These are phyloP conservation scores for Pseudogymnoascus destructans DNA, from an alignment of 2,329 filamentous ascomycete genomes.

Conservation along the genomic window DNA sequence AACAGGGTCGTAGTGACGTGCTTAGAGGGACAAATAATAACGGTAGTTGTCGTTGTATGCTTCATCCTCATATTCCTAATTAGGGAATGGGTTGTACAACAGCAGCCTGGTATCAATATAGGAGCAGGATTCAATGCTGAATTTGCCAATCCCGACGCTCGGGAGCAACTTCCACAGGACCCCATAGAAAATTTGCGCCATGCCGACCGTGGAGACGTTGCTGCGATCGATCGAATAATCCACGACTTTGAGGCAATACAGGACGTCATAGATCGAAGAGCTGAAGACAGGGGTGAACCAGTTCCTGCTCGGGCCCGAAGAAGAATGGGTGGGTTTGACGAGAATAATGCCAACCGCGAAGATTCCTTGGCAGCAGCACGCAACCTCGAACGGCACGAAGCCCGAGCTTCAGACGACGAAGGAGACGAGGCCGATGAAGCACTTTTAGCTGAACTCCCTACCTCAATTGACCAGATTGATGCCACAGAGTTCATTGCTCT, in stretches of 20 bases:
- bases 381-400: not conserved
- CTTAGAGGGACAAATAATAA: slow-evolving; percentile 88
- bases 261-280: not conserved
- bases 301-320: slow-evolving; percentile 19
- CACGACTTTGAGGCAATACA: slow-evolving; percentile 10
- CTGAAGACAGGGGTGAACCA: slow-evolving; percentile 15
- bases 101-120: slow-evolving; percentile 86
- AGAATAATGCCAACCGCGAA: slow-evolving; percentile 12
- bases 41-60: slow-evolving; percentile 74
- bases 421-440: not conserved
- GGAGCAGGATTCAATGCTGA: slow-evolving; percentile 42
- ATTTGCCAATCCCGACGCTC: slow-evolving; percentile 36
- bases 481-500: slow-evolving; percentile 34
- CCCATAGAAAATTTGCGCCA: slow-evolving; percentile 12
- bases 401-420: not conserved
- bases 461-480: slow-evolving; percentile 18
- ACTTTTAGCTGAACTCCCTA: slow-evolving; percentile 18
- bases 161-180: slow-evolving; percentile 18
- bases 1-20: slow-evolving; percentile 74
- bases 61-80: slow-evolving; percentile 98
- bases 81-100: slow-evolving; percentile 93
- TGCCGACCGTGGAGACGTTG: not conserved
- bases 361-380: not conserved
- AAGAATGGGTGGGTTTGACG: slow-evolving; percentile 15
- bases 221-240: slow-evolving; percentile 13